Conservation (phyloP, 169 alveolate genomes). For the Haemoproteus tartakovskyi region DNA sequence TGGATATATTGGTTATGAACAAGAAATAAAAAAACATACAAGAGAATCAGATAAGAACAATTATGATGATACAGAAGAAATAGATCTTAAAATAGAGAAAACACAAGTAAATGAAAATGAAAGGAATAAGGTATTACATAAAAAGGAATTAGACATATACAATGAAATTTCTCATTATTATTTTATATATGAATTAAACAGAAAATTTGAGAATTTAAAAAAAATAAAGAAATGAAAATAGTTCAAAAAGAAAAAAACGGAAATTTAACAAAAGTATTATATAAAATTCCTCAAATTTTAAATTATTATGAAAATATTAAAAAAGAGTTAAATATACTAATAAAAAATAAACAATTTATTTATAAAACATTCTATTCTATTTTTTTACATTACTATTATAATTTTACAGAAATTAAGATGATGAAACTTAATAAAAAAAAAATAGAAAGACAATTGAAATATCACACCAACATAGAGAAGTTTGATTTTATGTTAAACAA, state of each 20-base stretch:
- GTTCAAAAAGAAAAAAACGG: constrained; percentile 18
- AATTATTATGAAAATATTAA: constrained; percentile 5
- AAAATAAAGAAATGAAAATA: constrained; percentile 19
- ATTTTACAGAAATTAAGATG: constrained; percentile 27
- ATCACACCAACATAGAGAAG: constrained; percentile 20
- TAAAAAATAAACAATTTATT: constrained; percentile 36
- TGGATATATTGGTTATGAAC: not conserved
- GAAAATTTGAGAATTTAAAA: constrained; percentile 53
- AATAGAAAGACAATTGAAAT: constrained; percentile 13
- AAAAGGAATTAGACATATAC: not conserved
- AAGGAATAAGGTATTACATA: not conserved
- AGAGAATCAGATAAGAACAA: no score
- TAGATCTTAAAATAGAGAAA: no score
- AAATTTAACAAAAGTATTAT: not conserved
- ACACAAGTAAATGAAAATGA: not conserved
- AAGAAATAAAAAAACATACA: no score
- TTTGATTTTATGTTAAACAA: constrained; percentile 27
- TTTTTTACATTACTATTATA: constrained; percentile 47
- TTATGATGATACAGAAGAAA: not conserved
- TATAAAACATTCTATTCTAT: constrained; percentile 49
- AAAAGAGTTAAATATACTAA: constrained; percentile 20
- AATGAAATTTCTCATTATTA: constrained; percentile 48
- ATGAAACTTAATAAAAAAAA: constrained; percentile 29
- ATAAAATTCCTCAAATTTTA: constrained; percentile 21
- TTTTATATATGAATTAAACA: constrained; percentile 28